Conservation (phyloP, 1,139 yeast genomes). For the Pichia cactophila region DNA sequence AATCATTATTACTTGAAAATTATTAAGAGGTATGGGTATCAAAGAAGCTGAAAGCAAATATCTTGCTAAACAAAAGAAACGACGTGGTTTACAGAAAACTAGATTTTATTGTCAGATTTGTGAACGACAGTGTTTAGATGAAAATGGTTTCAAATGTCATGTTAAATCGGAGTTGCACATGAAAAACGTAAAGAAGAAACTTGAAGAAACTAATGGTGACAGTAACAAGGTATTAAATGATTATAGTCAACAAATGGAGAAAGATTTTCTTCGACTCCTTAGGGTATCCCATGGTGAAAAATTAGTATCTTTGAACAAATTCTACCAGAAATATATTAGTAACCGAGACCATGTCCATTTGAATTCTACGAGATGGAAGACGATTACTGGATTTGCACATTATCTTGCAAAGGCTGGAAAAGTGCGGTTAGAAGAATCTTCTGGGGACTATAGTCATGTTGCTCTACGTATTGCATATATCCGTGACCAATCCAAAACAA, state of each 20-base stretch:
- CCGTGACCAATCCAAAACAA: background rate
- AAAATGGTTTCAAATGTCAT: conserved; percentile 90
- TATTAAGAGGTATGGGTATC: conserved; percentile 4
- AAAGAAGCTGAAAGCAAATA: conserved; percentile 14
- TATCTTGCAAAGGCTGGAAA: conserved; percentile 50
- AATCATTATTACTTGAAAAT: background rate
- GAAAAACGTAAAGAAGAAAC: conserved; percentile 37
- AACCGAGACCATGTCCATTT: conserved; percentile 81
- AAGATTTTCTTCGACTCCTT: conserved; percentile 59
- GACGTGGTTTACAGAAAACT: conserved; percentile 78
- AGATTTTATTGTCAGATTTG: conserved; percentile 89
- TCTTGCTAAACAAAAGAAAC: conserved; percentile 48
- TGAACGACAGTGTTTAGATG: conserved; percentile 88
- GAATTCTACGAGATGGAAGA: conserved; percentile 79
- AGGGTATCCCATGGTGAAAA: conserved; percentile 75
- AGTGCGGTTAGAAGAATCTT: conserved; percentile 15
- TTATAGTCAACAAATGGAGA: conserved; percentile 53
- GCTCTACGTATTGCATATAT: background rate
- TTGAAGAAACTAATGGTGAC: conserved; percentile 25
- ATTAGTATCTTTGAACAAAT: conserved; percentile 68
- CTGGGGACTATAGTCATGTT: background rate
- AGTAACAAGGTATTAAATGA: conserved; percentile 48
- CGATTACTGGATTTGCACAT: conserved; percentile 64
- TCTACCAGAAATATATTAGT: conserved; percentile 79
- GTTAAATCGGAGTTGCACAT: conserved; percentile 69